Evolutionary conservation across 192 early-diverging fungal genomes (phyloP).

Genomic region (Coemansia sp.): DNA sequence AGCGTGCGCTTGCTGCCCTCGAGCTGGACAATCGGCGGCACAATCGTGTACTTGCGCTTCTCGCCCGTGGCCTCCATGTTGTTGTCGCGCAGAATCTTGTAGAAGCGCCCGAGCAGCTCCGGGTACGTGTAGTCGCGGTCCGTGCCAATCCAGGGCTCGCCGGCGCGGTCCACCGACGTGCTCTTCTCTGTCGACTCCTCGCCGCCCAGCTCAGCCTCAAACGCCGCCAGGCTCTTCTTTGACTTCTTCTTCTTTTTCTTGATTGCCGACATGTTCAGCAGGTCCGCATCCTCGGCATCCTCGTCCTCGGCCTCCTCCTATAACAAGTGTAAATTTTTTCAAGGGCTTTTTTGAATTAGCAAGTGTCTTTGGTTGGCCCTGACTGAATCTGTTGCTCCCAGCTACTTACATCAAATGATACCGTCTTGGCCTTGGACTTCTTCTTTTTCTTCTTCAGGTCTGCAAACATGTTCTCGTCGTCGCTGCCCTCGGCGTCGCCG

Average conservation of each 20-base stretch:
- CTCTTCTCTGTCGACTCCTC: constrained; percentile 55
- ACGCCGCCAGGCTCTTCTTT: constrained; percentile 81
- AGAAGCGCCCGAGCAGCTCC: constrained; percentile 89
- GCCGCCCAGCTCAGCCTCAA: constrained; percentile 73
- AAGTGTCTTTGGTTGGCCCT: no score
- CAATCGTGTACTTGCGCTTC: constrained; percentile 92
- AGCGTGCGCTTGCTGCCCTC: constrained; percentile 96
- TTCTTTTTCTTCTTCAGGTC: no score
- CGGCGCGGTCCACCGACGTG: constrained; percentile 37
- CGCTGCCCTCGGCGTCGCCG: constrained; percentile 12
- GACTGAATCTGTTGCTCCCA: no score
- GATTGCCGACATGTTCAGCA: constrained; percentile 38
- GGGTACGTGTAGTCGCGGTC: constrained; percentile 93
- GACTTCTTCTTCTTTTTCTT: constrained; percentile 66
- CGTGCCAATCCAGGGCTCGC: constrained; percentile 82
- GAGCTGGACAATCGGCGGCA: constrained; percentile 83
- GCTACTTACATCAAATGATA: no score
- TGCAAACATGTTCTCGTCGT: no score
- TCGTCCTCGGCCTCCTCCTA: constrained; percentile 43
- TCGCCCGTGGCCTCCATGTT: constrained; percentile 92
- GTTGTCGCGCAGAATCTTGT: constrained; percentile 85
- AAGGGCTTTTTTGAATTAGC: no score
- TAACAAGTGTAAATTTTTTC: no score
- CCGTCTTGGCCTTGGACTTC: no score
- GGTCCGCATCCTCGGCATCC: constrained; percentile 30